phyloP scores from a whole-genome alignment of 208 protist species.

The Tritrichomonas foetus region DNA sequence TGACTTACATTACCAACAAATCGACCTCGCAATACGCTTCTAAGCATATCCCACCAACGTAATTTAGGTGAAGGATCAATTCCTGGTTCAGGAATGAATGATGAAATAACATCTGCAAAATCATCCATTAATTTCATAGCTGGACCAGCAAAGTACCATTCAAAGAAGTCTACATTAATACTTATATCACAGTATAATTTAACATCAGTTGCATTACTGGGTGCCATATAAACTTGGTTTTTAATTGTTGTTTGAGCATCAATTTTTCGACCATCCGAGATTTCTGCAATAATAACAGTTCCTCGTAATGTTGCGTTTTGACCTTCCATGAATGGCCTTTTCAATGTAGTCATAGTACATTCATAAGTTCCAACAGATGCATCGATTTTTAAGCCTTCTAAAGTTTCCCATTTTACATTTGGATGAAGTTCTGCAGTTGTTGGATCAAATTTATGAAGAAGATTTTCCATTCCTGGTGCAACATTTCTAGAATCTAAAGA shows the following conservation, averaged over 20 bases:
- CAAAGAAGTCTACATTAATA: not conserved
- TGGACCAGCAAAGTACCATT: not conserved
- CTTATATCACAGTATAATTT: constrained; percentile 2
- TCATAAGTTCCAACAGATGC: too few species aligned
- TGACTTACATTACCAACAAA: not conserved
- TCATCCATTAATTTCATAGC: not conserved
- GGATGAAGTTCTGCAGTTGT: not conserved
- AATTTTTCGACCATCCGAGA: not conserved
- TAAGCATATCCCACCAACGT: not conserved
- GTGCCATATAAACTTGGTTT: not conserved
- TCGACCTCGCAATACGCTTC: not conserved
- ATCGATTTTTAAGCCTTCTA: constrained; percentile 1
- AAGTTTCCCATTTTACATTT: constrained; percentile 26
- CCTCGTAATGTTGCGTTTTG: not conserved
- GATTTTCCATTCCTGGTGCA: not conserved
- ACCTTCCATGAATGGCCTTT: not conserved
- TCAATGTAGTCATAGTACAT: not conserved
- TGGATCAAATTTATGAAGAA: constrained; percentile 4
- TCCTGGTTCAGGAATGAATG: not conserved
- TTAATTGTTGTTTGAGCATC: not conserved
- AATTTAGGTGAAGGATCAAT: not conserved
- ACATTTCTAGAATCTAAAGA: not conserved
- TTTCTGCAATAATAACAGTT: not conserved
- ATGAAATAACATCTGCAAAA: not conserved
- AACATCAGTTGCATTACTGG: not conserved